Conservation (phyloP, 257 asterid genomes). For the Fraxinus anomala region DNA sequence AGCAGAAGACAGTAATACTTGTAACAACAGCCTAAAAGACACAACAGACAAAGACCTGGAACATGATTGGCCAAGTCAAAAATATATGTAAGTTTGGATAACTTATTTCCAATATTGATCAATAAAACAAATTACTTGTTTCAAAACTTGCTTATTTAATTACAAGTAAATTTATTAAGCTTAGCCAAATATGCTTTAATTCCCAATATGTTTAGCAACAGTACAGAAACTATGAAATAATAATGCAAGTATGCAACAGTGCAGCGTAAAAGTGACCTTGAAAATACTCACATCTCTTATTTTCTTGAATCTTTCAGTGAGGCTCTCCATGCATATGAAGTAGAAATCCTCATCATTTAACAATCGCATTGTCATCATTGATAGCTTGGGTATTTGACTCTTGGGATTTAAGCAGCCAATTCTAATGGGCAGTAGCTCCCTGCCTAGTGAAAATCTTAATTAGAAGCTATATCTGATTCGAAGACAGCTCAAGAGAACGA, state of each 20-base stretch:
- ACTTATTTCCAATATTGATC: not conserved
- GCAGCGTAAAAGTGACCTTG: not conserved
- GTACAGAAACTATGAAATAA: not conserved
- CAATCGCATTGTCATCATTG: slow-evolving; percentile 56
- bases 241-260: not conserved
- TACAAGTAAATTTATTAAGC: not conserved
- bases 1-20: slow-evolving; percentile 29
- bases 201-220: not conserved
- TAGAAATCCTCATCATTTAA: slow-evolving; percentile 53
- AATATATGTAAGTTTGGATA: not conserved
- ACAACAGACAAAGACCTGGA: not conserved
- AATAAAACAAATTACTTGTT: too few relatives aligned
- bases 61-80: not conserved
- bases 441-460: slow-evolving; percentile 51
- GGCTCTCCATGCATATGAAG: slow-evolving; percentile 72
- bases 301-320: slow-evolving; percentile 35
- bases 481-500: slow-evolving; percentile 21
- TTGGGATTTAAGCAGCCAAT: slow-evolving; percentile 71
- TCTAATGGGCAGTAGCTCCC: slow-evolving; percentile 65
- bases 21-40: slow-evolving; percentile 27
- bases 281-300: slow-evolving; percentile 46
- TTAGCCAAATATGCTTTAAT: not conserved
- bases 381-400: slow-evolving; percentile 55
- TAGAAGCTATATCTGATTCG: slow-evolving; percentile 24
- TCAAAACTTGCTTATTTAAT: not conserved